Base-by-base conservation (phyloP, 75 land plant genomes). In the Pinus taeda region DNA sequence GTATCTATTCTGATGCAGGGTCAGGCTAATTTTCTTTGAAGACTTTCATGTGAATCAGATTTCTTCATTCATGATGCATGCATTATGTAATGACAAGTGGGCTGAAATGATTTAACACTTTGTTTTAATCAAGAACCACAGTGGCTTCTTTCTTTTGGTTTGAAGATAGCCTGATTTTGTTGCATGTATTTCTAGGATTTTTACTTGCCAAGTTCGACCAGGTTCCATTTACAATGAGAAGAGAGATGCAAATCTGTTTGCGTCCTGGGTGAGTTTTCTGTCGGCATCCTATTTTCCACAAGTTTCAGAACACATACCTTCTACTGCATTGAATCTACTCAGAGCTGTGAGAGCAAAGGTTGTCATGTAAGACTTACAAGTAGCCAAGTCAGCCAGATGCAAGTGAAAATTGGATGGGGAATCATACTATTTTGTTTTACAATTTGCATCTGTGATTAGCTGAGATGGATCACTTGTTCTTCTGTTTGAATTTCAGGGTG, bases 1-100 rank as follows among this genome's bases (percentile, higher is more conserved):
- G 99, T 24, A 94, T 97, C 20, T 97, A 97, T 77, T 92, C 99
- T 56, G 98, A 94, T 90, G 98, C 98, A 75, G 98, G 98, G 96
- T 95, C 76, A 81, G 87, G 55, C 22, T 60, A 45, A 26, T 15
- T 77, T 21, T 6, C 13, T 69, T 20, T 69, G 14, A 49, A 42
- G 11, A 69, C 42, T 67, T 42, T 7, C 2, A 49, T 11, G 55
- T 9, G 12, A 7, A 62, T 62, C 64, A 62, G 64, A 62, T n/a
- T n/a, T 42, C 36, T 45, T 45, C 60, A 53, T 30, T 56, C n/a
- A n/a, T 55, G 26, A 49, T 74, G 6, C 30, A 42, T 71, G 15
- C 26, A 49, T 6, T 17, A 13, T 37, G 24, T 42, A 20, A 62
- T n/a, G 74, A 42, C 56, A 18, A 42, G 55, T 49, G 11, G 55